Evolutionary conservation across 2,329 filamentous ascomycete genomes (phyloP), one percentile per base, ranked within the genome.

Genomic region (Phialophora tarda): DNA sequence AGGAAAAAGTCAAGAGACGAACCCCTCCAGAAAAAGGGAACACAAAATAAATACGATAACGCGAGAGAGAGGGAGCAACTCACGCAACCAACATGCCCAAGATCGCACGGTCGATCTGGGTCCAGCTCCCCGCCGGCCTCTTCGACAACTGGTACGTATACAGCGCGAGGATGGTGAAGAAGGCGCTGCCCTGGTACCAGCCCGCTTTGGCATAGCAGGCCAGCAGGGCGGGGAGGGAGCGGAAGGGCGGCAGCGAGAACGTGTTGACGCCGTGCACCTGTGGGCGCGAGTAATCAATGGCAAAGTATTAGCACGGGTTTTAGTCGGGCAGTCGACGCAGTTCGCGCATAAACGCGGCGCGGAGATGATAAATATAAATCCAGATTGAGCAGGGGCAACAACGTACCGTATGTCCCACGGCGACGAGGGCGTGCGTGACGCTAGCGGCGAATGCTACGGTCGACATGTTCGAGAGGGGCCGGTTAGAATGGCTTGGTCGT

Each of bases 21-120:
- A 26, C 26, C 26, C 4, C 26, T 4, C 26, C 26, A 26, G 5
- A 41, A 41, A 41, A 41, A 6, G 14, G 3, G 3, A 41, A 41
- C 14, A 17, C 14, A 41, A 17, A 17, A 30, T 10, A 30, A 30
- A 30, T 10, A 30, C 8, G 30, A 10, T 2, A 30, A 30, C 26
- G 30, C 7, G 30, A 34, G 32, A 34, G 10, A 12, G 10, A 3
- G 32, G 3, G 11, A 12, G 32, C 2, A 7, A 51, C 48, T 51
- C 23, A 51, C 10, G 65, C 65, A 12, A 63, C 56, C 38, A 71
- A 64, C 59, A 74, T 10, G 7, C 58, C 71, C 32, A 71, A 64
- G 24, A 74, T 73, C 4, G 67, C 70, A 5, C 67, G 63, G 28
- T 69, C 67, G 26, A 69, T 57, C 11, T 34, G n/a, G n/a, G 67